phyloP scores from a whole-genome alignment of 2,329 filamentous ascomycete species.

The Cytospora mali region DNA sequence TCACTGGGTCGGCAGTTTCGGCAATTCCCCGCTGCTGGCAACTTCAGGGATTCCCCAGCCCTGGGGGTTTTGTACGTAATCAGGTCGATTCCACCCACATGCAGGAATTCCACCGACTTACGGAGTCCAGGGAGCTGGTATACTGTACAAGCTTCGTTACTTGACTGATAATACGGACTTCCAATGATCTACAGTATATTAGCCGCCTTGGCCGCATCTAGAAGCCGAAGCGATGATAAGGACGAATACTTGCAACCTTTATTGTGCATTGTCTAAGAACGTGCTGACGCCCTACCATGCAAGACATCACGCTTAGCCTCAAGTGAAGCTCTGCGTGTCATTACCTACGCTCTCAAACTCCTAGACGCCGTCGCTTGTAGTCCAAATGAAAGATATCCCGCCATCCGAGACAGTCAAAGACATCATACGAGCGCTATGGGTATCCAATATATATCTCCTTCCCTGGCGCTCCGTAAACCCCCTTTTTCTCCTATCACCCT shows the following conservation, averaged over 20 bases:
- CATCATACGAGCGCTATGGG: too few species aligned
- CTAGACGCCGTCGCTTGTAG: conserved; percentile 8
- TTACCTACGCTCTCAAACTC: not conserved
- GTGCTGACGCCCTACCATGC: not conserved
- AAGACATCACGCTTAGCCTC: not conserved
- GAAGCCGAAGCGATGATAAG: too few species aligned
- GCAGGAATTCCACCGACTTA: too few species aligned
- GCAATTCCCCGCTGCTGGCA: not conserved
- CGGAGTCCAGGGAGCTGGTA: too few species aligned
- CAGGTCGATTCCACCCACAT: not conserved
- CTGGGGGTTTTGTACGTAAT: conserved; percentile 13
- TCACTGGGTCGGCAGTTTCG: conserved; percentile 5
- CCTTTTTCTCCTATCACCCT: not conserved
- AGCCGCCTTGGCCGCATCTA: too few species aligned
- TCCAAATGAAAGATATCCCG: not conserved
- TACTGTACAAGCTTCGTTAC: too few species aligned
- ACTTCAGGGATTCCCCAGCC: conserved; percentile 14
- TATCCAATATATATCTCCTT: not conserved
- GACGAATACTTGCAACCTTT: too few species aligned
- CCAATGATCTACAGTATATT: too few species aligned
- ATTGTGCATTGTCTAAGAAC: too few species aligned
- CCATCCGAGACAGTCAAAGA: not conserved
- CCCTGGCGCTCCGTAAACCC: not conserved
- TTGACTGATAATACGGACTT: too few species aligned
- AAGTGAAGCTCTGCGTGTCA: not conserved